Base-by-base conservation (phyloP, 2,329 filamentous ascomycete species). In the Scytalidium lignicola region DNA sequence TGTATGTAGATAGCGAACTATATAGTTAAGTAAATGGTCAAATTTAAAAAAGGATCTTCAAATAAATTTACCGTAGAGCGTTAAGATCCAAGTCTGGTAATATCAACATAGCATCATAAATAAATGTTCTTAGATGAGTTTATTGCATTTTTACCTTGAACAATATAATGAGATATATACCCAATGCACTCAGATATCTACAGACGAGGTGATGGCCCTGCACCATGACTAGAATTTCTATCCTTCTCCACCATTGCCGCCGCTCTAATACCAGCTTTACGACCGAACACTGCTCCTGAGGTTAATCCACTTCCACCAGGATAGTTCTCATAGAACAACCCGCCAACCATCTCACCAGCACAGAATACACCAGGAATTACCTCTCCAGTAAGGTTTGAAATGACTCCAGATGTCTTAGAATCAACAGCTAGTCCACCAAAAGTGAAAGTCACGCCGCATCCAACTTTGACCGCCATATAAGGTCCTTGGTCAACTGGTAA, bases 361-460 rank as follows among this genome's bases (percentile, higher is more conserved):
- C 79, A 82, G 53, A 74, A 85, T 2, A 86, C 58, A 0, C 81
- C 79, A 0, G 72, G 71, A 4, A 86, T 71, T n/a, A 69, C 65
- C 3, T 58, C 57, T 1, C 67, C 68, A 0, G 71, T 75, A 1
- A 65, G 61, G 3, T 71, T 66, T 2, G 69, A 71, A 13, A 84
- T 61, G 1, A 85, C 74, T 2, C 69, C 69, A 2, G 74, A 72
- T 0, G 77, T 82, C 20, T 76, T 62, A 0, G 79, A 71, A 44
- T 80, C 72, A 2, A 83, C 74, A 4, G 72, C 71, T 6, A 86
- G 64, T 0, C 83, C 82, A 1, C 82, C 83, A 65, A 86, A 87
- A 0, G 83, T 86, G 55, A 86, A 87, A 0, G 82, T 86, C 15
- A 87, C 74, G 1, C 84, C 83, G 42, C 79, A 81, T 3, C 76